Evolutionary conservation across 129 eudicot species (phyloP).

Genomic region (Artemisia annua): DNA sequence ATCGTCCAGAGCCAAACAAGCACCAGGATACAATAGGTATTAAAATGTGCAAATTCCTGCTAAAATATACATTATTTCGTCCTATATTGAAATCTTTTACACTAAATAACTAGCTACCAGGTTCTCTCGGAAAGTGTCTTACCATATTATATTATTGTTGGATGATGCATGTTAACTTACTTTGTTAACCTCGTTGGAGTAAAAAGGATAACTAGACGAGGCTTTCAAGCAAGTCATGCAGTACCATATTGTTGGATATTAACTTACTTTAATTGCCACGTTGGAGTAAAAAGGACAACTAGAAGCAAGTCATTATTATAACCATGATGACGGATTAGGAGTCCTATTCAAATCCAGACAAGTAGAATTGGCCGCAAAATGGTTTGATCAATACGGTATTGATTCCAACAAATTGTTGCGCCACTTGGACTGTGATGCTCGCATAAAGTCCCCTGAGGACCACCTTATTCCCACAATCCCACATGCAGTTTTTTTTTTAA

Average conservation of each 20-base stretch:
- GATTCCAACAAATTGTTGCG: slow-evolving; percentile 65
- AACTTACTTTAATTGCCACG: slow-evolving; percentile 30
- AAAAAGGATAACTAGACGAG: slow-evolving; percentile 33
- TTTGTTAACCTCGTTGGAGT: neutral
- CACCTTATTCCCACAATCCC: slow-evolving; percentile 30
- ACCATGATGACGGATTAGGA: slow-evolving; percentile 35
- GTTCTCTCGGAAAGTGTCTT: no score
- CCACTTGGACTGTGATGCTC: slow-evolving; percentile 59
- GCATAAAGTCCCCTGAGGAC: slow-evolving; percentile 53
- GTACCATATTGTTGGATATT: neutral
- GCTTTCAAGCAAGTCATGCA: slow-evolving; percentile 50
- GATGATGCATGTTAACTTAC: slow-evolving; percentile 19
- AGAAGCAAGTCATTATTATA: slow-evolving; percentile 45
- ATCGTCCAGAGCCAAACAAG: no score
- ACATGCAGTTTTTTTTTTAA: slow-evolving; percentile 33
- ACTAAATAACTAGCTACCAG: no score
- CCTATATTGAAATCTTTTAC: no score
- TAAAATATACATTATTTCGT: no score
- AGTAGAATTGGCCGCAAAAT: slow-evolving; percentile 46
- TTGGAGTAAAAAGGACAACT: slow-evolving; percentile 46
- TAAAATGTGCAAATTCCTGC: no score
- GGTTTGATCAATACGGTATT: slow-evolving; percentile 48
- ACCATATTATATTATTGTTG: no score
- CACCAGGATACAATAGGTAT: no score
- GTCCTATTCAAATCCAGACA: slow-evolving; percentile 33